Base-by-base conservation (phyloP, 2,329 filamentous ascomycete genomes). In the Coniochaeta prunicola region DNA sequence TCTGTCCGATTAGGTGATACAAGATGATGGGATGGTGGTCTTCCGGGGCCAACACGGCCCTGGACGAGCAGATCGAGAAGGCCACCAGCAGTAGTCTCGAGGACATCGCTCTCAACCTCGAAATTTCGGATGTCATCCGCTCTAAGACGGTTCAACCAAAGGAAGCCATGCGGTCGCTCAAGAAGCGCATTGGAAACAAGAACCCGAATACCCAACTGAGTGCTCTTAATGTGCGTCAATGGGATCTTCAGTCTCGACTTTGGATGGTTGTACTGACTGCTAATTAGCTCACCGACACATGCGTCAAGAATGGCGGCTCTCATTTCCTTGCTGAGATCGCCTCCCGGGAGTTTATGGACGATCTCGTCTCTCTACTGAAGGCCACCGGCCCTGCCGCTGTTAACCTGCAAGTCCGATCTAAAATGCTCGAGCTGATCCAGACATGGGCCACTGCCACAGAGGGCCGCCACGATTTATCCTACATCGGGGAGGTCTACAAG, bases 281-380 rank as follows among this genome's bases (percentile, higher is more conserved):
- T 26, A 24, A 57, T 58, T 62, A 85, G 91, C 88, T 99, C 68
- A 96, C 92, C 64, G 94, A 99, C 77, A 97, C 94, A 0, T 99
- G 94, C 71, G 92, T 97, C 62, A 99, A 99, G 78, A 99, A 99
- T 79, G 94, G 94, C 60, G 94, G 94, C 66, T 84, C 89, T 40
- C 94, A 99, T 75, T 99, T 99, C 74, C 86, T 99, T 56, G 83
- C 87, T 64, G 94, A 99, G 77, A 94, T 99, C 66, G 93, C 94
- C 42, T 97, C 93, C 19, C 86, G 92, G 63, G 94, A 99, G 77
- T 99, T 97, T 70, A 96, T 99, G 89, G 94, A 99, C 76, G 97
- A 97, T 71, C 77, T 99, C 57, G 88, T 91, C 19, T 97, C 93
- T 34, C 81, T 99, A 17, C 81, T 99, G 33, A 92, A 93, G 70